These are phyloP conservation scores for Penicillium nordicum DNA, from an alignment of 2,329 filamentous ascomycete genomes.

Conservation along the genomic window DNA sequence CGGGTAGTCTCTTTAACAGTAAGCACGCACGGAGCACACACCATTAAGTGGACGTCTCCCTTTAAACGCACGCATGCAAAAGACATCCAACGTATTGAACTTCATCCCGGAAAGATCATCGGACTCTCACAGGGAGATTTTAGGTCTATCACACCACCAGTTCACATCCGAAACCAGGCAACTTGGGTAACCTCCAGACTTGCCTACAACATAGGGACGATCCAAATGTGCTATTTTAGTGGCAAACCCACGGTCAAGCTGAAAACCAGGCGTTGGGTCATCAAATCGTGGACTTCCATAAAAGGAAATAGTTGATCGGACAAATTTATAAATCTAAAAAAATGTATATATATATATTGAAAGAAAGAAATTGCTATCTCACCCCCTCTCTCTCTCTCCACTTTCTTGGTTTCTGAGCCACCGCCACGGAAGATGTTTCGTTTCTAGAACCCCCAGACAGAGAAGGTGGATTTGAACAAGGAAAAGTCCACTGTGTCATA, in stretches of 20 bases:
- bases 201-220: background rate
- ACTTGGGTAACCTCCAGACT: constrained; percentile 4
- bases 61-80: constrained; percentile 7
- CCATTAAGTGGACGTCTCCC: background rate
- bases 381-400: constrained; percentile 1
- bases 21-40: background rate
- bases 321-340: background rate
- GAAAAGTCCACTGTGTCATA: constrained; percentile 4
- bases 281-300: background rate
- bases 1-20: background rate
- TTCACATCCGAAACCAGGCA: constrained; percentile 6
- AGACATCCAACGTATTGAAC: background rate
- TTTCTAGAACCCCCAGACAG: constrained; percentile 29
- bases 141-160: constrained; percentile 16
- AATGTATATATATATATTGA: background rate
- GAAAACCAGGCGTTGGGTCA: background rate
- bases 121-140: constrained; percentile 1
- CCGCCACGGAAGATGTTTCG: constrained; percentile 22
- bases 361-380: background rate
- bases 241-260: constrained; percentile 3
- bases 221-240: constrained; percentile 1
- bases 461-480: constrained; percentile 2
- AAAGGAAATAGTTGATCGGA: background rate
- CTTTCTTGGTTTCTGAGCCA: constrained; percentile 20
- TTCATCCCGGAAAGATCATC: constrained; percentile 5